Conservation (phyloP, 768 basidiomycete genomes). For the Punctularia strigosozonata region DNA sequence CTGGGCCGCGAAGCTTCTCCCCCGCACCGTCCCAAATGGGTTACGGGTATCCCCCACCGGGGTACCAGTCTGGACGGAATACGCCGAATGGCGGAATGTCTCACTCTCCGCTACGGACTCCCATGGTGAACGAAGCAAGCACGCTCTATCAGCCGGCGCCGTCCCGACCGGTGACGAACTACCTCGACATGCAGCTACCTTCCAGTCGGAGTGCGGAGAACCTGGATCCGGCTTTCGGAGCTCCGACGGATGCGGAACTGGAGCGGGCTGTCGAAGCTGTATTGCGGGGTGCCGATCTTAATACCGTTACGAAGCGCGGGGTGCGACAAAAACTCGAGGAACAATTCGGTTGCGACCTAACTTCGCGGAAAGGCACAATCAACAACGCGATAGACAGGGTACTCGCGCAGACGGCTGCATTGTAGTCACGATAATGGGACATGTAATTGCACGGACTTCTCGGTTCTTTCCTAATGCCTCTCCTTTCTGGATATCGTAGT, state of each 20-base stretch:
- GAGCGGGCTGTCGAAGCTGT: constrained; percentile 65
- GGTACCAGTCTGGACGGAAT: constrained; percentile 69
- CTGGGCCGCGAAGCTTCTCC: constrained; percentile 47
- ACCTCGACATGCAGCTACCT: constrained; percentile 63
- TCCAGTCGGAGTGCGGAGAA: constrained; percentile 39
- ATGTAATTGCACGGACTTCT: too few species aligned
- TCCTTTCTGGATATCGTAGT: too few species aligned
- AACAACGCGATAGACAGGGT: constrained; percentile 70
- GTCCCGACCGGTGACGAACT: constrained; percentile 65
- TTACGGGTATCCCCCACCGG: constrained; percentile 37
- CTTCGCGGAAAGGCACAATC: constrained; percentile 57
- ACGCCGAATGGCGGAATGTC: constrained; percentile 41
- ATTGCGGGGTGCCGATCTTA: constrained; percentile 70
- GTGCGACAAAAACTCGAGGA: constrained; percentile 78
- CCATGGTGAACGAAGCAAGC: constrained; percentile 11
- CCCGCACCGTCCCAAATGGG: constrained; percentile 63
- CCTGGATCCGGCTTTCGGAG: constrained; percentile 29
- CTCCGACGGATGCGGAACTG: constrained; percentile 60
- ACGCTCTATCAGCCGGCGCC: constrained; percentile 49
- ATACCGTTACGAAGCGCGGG: constrained; percentile 85
- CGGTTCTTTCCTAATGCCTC: too few species aligned
- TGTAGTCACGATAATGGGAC: too few species aligned
- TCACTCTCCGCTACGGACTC: constrained; percentile 15
- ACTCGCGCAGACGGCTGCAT: too few species aligned
- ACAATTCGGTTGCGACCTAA: constrained; percentile 69